A percentile compares a stretch with the other conserved stretches of the same genome.
These are phyloP conservation scores for Alternaria sp. DNA, from an alignment of 2,329 filamentous ascomycete genomes.

Conservation along the genomic window DNA sequence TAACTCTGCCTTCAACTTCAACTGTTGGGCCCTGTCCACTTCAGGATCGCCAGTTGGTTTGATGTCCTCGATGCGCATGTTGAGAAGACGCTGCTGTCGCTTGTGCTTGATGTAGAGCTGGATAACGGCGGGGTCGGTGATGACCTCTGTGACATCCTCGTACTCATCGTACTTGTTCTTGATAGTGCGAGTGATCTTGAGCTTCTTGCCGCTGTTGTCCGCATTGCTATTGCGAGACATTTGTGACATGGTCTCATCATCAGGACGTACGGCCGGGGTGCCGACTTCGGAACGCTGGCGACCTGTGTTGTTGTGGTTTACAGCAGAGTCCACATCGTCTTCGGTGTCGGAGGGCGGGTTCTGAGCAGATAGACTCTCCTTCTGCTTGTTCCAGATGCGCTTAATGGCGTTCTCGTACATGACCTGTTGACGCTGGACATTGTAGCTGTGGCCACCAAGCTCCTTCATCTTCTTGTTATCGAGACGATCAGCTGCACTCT, in stretches of 20 bases:
- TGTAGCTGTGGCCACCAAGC: slow-evolving; percentile 90
- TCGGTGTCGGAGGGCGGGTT: slow-evolving; percentile 79
- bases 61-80: slow-evolving; percentile 72
- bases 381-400: slow-evolving; percentile 91
- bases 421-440: slow-evolving; percentile 91
- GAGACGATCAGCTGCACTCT: slow-evolving; percentile 85
- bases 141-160: slow-evolving; percentile 46
- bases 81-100: slow-evolving; percentile 72
- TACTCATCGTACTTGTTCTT: slow-evolving; percentile 70
- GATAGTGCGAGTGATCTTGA: slow-evolving; percentile 76
- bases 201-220: slow-evolving; percentile 67
- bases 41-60: slow-evolving; percentile 72
- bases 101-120: slow-evolving; percentile 84
- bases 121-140: slow-evolving; percentile 82
- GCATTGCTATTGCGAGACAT: slow-evolving; percentile 60
- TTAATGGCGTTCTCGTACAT: slow-evolving; percentile 91
- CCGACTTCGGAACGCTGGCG: slow-evolving; percentile 67
- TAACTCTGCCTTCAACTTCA: slow-evolving; percentile 75
- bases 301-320: slow-evolving; percentile 48
- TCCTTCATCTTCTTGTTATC: slow-evolving; percentile 75
- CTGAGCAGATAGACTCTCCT: slow-evolving; percentile 74
- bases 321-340: slow-evolving; percentile 64
- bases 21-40: slow-evolving; percentile 66
- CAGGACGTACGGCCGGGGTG: slow-evolving; percentile 63
- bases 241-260: slow-evolving; percentile 71